phyloP scores from a whole-genome alignment of 176 grass and related monocot genomes.

The Metroxylon sagu region DNA sequence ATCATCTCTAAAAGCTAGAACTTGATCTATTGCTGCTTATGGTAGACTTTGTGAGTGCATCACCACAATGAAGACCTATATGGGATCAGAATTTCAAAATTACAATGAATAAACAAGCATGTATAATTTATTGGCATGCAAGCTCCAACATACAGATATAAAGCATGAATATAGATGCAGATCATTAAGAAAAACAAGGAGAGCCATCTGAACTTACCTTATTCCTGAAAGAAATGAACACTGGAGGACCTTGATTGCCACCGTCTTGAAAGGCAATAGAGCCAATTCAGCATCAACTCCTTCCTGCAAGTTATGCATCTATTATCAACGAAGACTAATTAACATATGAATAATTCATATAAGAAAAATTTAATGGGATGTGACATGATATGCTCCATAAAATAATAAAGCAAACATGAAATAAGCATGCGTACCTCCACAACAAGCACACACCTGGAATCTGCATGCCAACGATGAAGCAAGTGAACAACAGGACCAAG shows the following conservation, averaged over 20 bases:
- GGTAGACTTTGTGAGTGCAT: too few relatives aligned
- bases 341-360: not conserved
- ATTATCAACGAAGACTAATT: slow-evolving; percentile 1
- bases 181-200: not conserved
- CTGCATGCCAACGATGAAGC: slow-evolving; percentile 66
- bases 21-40: too few relatives aligned
- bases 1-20: too few relatives aligned
- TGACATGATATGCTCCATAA: too few relatives aligned
- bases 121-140: too few relatives aligned
- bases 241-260: slow-evolving; percentile 65
- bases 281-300: slow-evolving; percentile 53
- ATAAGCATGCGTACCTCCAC: slow-evolving; percentile 38
- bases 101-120: too few relatives aligned
- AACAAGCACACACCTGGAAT: slow-evolving; percentile 63
- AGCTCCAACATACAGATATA: not conserved
- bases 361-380: too few relatives aligned
- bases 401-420: too few relatives aligned
- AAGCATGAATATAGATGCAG: slow-evolving; percentile 12
- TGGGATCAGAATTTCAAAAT: too few relatives aligned
- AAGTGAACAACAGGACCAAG: slow-evolving; percentile 59
- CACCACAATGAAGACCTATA: too few relatives aligned
- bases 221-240: slow-evolving; percentile 94
- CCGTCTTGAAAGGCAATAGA: slow-evolving; percentile 60
- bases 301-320: slow-evolving; percentile 46
- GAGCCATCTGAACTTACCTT: slow-evolving; percentile 29